phyloP scores from a whole-genome alignment of 106 monocot species.

The Platanthera guangdongensis region DNA sequence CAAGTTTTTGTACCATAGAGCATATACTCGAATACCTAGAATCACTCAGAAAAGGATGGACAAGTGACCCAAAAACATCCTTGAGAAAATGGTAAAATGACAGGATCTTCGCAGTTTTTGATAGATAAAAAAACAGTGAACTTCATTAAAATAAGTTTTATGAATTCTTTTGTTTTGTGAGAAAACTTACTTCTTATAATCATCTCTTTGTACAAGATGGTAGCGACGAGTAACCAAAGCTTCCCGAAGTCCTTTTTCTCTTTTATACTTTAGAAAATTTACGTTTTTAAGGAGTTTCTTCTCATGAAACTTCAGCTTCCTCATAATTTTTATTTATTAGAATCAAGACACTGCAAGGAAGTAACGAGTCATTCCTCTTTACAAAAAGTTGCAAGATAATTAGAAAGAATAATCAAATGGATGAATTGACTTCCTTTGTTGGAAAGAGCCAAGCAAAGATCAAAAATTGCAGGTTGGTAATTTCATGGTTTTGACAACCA shows the following conservation, averaged over 20 bases:
- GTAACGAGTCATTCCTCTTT: not conserved
- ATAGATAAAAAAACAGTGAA: too few species aligned
- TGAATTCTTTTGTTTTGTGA: too few species aligned
- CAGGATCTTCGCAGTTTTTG: too few species aligned
- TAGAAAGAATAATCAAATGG: not conserved
- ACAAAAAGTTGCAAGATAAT: not conserved
- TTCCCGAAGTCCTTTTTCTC: too few species aligned
- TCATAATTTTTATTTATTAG: conserved; percentile 27
- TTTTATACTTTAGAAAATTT: conserved; percentile 74
- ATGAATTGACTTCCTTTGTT: not conserved
- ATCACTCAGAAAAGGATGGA: too few species aligned
- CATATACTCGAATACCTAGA: conserved; percentile 77
- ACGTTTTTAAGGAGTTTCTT: conserved; percentile 92
- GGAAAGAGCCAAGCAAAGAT: not conserved
- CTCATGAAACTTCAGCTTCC: conserved; percentile 88
- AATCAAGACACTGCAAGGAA: not conserved
- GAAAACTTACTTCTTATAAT: too few species aligned
- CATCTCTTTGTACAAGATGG: too few species aligned
- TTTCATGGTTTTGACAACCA: too few species aligned
- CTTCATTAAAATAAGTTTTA: too few species aligned
- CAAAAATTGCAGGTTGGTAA: not conserved
- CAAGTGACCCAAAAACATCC: too few species aligned
- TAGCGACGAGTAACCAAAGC: too few species aligned
- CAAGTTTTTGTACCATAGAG: conserved; percentile 75
- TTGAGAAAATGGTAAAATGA: too few species aligned